Evolutionary conservation across 257 asterid species (phyloP), one percentile per base, ranked within the genome.

Genomic region (Solanum dulcamara): DNA sequence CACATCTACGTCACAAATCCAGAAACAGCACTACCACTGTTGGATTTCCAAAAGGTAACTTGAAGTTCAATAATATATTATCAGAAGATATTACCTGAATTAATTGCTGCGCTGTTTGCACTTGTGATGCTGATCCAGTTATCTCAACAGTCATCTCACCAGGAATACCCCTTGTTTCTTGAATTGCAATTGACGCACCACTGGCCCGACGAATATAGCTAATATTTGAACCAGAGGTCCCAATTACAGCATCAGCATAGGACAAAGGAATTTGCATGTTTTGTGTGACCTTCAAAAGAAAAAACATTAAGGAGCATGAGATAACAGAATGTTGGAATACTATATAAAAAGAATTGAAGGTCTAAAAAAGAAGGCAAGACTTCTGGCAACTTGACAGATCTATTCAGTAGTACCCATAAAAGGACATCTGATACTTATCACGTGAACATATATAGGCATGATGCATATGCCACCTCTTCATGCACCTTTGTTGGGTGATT

Each of bases 141-240:
- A 96, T 93, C 90, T 96, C 99, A 85, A 96, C 95, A 46, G 97
- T 96, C 99, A 96, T 96, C 95, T 94, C 96, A 55, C 90, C 96
- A 84, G 98, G 98, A 85, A 89, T 92, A 83, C 94, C 99, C 88
- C 89, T 92, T n/a, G 96, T 89, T 90, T 93, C 98, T 87, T 94
- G 98, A 75, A 94, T 85, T 28, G 97, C 98, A 53, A 96, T 91
- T 80, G 95, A 90, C 84, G 99, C 96, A 86, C 98, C 99, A 91
- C 98, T 94, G 51, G 94, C 90, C 89, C 98, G 98, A 46, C 98
- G 97, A 37, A 96, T 92, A 71, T 93, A 96, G 87, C 99, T 96
- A 53, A 96, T 96, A 86, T 93, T 94, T 87, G 97, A 92, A 84
- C 98, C 98, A 83, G 94, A 92, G 81, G 94, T 87, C 75, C 98